Percentiles rank a stretch among this genome's conserved stretches.
These are phyloP conservation scores for Acacia confusa DNA, from an alignment of 306 rosid genomes.

Conservation along the genomic window DNA sequence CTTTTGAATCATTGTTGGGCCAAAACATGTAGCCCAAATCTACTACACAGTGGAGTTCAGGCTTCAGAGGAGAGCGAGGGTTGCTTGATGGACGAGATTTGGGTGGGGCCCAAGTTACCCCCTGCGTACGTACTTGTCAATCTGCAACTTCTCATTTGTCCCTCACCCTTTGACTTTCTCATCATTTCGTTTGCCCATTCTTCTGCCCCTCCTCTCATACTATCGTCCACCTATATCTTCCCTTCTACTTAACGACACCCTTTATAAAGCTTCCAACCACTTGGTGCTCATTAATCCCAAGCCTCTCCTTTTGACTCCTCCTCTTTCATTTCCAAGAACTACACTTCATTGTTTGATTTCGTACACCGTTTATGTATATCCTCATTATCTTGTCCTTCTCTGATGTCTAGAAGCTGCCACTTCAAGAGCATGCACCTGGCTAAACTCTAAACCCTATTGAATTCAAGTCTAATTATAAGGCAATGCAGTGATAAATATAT, in stretches of 20 bases:
- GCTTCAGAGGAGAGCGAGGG: too few species aligned
- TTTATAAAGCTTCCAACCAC: neutral
- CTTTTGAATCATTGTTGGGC: neutral
- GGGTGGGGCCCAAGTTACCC: slow-evolving; percentile 18
- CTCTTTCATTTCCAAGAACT: neutral
- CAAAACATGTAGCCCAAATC: neutral
- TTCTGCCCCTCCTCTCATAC: neutral
- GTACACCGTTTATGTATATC: neutral
- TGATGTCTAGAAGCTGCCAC: neutral
- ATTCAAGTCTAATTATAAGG: too few species aligned
- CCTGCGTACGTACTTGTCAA: slow-evolving; percentile 17
- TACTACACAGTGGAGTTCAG: too few species aligned
- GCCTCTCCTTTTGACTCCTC: neutral
- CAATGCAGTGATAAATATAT: neutral
- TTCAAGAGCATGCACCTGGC: neutral
- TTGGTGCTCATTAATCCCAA: neutral
- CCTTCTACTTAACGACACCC: neutral
- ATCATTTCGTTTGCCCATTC: neutral
- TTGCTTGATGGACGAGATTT: neutral
- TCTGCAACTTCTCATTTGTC: slow-evolving; percentile 17
- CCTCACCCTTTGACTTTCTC: neutral
- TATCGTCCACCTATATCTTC: neutral
- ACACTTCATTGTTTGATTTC: neutral
- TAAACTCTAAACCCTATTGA: neutral
- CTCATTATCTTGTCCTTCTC: neutral